These are phyloP conservation scores for Lentinula detonsa DNA, from an alignment of 768 basidiomycete genomes.

Conservation along the genomic window DNA sequence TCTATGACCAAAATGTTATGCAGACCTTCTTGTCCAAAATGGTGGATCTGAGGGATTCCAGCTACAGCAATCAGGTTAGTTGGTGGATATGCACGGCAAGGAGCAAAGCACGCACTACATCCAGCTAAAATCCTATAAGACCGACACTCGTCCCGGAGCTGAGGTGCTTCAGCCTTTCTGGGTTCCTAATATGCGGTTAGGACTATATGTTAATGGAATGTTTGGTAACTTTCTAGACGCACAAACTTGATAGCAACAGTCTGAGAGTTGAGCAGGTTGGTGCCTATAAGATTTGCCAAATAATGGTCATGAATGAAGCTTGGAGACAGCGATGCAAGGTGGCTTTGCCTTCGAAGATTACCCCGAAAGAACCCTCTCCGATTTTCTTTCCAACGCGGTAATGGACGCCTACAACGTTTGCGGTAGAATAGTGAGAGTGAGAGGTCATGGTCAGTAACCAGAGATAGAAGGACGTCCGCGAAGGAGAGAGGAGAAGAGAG, in stretches of 20 bases:
- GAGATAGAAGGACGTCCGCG: slow-evolving; percentile 1
- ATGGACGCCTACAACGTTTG: slow-evolving; percentile 90
- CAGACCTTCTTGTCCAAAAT: slow-evolving; percentile 97
- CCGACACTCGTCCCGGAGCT: slow-evolving; percentile 96
- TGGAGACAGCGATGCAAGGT: slow-evolving; percentile 16
- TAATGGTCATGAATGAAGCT: slow-evolving; percentile 5
- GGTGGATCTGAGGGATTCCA: slow-evolving; percentile 98
- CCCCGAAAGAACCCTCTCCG: slow-evolving; percentile 97
- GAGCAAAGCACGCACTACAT: slow-evolving; percentile 59
- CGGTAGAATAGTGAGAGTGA: slow-evolving; percentile 53
- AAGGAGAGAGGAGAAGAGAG: slow-evolving; percentile 10
- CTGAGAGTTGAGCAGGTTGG: slow-evolving; percentile 96
- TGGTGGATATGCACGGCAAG: slow-evolving; percentile 9
- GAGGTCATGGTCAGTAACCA: slow-evolving; percentile 41
- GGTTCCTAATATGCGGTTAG: slow-evolving; percentile 55
- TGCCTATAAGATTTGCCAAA: slow-evolving; percentile 48
- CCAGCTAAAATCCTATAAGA: slow-evolving; percentile 89
- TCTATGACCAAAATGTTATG: slow-evolving; percentile 99
- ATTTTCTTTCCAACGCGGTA: slow-evolving; percentile 99
- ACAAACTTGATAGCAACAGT: slow-evolving; percentile 99
- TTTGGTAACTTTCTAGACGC: slow-evolving; percentile 29
- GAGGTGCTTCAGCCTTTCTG: slow-evolving; percentile 93
- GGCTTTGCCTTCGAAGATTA: slow-evolving; percentile 73
- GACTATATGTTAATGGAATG: neutral
- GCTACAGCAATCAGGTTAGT: slow-evolving; percentile 39